These are phyloP conservation scores for Pichia sp. DNA, from an alignment of 1,139 yeast genomes.

Conservation along the genomic window DNA sequence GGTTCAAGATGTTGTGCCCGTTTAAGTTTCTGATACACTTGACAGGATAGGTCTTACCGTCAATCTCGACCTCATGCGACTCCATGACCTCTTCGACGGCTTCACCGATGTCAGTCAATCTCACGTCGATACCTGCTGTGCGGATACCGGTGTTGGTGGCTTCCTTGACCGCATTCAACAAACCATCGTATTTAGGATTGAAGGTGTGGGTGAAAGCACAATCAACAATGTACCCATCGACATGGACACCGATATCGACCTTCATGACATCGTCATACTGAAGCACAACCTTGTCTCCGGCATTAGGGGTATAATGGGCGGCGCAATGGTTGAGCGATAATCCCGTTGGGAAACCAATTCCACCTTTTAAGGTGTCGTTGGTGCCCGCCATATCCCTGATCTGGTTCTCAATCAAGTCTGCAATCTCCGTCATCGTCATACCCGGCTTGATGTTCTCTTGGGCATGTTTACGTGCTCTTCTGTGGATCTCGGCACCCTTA, in stretches of 20 bases:
- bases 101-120: conserved; percentile 92
- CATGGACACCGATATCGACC: conserved; percentile 96
- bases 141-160: conserved; percentile 93
- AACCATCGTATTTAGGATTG: conserved; percentile 74
- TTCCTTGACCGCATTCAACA: conserved; percentile 78
- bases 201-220: conserved; percentile 93
- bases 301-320: conserved; percentile 96
- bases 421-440: conserved; percentile 85
- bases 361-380: conserved; percentile 68
- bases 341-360: conserved; percentile 98
- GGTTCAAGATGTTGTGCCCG: conserved; percentile 89
- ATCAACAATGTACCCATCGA: conserved; percentile 92
- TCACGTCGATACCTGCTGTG: conserved; percentile 94
- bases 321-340: conserved; percentile 90
- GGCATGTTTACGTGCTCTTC: conserved; percentile 82
- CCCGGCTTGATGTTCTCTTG: conserved; percentile 79
- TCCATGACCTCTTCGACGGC: conserved; percentile 98
- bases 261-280: conserved; percentile 90
- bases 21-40: conserved; percentile 87
- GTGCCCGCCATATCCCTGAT: conserved; percentile 61
- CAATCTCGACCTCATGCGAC: conserved; percentile 83
- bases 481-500: conserved; percentile 93
- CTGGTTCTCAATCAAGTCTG: conserved; percentile 82
- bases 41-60: conserved; percentile 81
- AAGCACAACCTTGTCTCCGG: conserved; percentile 82